phyloP scores from a whole-genome alignment of 306 rosid species.

The Pyrus communis region DNA sequence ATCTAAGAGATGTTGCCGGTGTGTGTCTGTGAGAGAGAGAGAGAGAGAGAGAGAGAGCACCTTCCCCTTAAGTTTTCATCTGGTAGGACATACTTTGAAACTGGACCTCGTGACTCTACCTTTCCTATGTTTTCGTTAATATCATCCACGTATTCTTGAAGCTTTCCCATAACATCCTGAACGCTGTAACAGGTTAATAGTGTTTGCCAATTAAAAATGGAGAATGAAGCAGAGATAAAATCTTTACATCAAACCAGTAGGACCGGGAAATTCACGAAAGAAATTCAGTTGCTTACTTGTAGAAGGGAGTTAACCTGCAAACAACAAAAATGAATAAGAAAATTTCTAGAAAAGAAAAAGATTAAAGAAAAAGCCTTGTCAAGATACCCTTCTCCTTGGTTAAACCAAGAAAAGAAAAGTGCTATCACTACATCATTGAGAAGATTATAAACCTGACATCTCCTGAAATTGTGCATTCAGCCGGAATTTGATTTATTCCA shows the following conservation, averaged over 20 bases:
- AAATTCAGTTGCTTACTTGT: constrained; percentile 56
- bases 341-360: neutral
- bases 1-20: neutral
- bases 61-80: constrained; percentile 83
- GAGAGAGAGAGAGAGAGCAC: constrained; percentile 27
- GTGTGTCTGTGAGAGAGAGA: neutral
- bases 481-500: constrained; percentile 94
- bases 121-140: constrained; percentile 55
- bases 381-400: neutral
- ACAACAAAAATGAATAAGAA: constrained; percentile 17
- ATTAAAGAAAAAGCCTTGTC: constrained; percentile 1
- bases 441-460: constrained; percentile 70
- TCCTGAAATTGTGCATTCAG: constrained; percentile 85
- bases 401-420: neutral
- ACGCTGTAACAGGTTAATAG: constrained; percentile 43
- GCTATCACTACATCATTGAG: constrained; percentile 1
- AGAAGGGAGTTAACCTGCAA: constrained; percentile 88
- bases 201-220: constrained; percentile 7
- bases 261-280: constrained; percentile 10
- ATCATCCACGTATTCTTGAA: constrained; percentile 70
- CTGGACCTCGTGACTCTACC: constrained; percentile 79
- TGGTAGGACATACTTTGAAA: constrained; percentile 69
- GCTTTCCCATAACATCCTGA: constrained; percentile 57
- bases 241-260: constrained; percentile 4
- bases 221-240: constrained; percentile 7